Conservation (phyloP, 2,329 filamentous ascomycete species). For the Colletotrichum sublineola region DNA sequence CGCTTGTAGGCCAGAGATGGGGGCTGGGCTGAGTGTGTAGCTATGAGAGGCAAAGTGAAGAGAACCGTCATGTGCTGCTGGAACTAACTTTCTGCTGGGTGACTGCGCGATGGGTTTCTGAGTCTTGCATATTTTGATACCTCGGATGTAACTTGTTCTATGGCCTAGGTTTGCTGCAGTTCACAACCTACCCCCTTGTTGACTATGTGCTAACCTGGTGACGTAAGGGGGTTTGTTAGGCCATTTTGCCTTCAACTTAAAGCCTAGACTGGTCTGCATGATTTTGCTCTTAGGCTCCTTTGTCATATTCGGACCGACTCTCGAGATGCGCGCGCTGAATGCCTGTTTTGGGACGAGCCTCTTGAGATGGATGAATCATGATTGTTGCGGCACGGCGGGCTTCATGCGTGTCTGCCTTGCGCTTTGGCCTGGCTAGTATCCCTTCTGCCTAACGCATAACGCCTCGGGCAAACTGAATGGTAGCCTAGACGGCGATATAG, state of each 20-base stretch:
- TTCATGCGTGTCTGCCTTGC: constrained; percentile 3
- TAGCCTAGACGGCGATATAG: neutral
- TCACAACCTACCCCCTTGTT: neutral
- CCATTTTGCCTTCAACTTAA: neutral
- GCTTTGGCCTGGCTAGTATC: constrained; percentile 5
- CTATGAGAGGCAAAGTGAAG: constrained; percentile 9
- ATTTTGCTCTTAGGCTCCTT: constrained; percentile 4
- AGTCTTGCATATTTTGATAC: neutral
- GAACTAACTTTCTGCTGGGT: neutral
- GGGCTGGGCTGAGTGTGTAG: neutral
- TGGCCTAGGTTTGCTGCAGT: neutral
- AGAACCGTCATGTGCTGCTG: constrained; percentile 2
- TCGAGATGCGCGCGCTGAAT: constrained; percentile 2
- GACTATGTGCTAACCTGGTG: neutral
- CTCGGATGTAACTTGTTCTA: neutral
- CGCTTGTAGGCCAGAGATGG: neutral
- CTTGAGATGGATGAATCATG: neutral
- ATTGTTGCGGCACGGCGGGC: neutral
- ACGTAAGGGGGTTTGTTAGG: neutral
- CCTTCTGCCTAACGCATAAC: neutral
- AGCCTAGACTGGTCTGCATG: neutral
- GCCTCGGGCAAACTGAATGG: constrained; percentile 1
- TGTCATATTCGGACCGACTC: neutral
- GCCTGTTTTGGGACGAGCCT: constrained; percentile 1
- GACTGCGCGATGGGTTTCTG: neutral